Evolutionary conservation across 352 stramenopile genomes (phyloP), one percentile per base, ranked within the genome.

Genomic region (Blastocystis sp.): DNA sequence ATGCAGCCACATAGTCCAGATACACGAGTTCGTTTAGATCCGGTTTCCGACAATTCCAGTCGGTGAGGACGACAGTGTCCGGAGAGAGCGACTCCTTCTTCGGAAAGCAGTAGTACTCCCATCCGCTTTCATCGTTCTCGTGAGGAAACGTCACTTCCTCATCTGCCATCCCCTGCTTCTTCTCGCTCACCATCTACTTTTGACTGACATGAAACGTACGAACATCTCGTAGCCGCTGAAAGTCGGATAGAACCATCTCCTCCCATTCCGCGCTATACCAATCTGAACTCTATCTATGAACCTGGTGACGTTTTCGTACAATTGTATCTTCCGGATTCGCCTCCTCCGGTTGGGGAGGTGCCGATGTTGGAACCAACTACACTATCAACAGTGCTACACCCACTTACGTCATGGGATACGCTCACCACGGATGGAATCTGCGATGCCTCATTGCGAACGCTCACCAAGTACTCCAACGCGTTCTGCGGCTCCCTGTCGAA

Each of bases 61-160:
- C 56, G 8, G 29, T 48, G 36, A 21, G 48, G 24, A 63, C 69
- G 1, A 49, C 3, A 27, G 27, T 24, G 0, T 61, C 48, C 27
- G 27, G 11, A 2, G 24, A 21, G 21, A 27, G 1, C 36, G 21
- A 38, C 21, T 59, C n/a, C 18, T 21, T 4, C 36, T 46, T 72
- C n/a, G 46, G 69, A 64, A 81, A 81, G 53, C 69, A 81, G 40
- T 81, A 81, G 16, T 81, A 81, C 48, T 81, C 69, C 69, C 69
- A 81, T 32, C 69, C 69, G 24, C 29, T 65, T 48, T 81, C 69
- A 38, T 81, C 69, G 40, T 81, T 81, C 36, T 63, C 42, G 63
- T 81, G 69, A 14, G 69, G 69, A 40, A 81, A 64, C 18, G 48
- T 34, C 3, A 44, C 18, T 27, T 54, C 34, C 32, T 32, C 16